These are phyloP conservation scores for Akanthomyces uredinophilus DNA, from an alignment of 2,329 filamentous ascomycete species.

Conservation along the genomic window DNA sequence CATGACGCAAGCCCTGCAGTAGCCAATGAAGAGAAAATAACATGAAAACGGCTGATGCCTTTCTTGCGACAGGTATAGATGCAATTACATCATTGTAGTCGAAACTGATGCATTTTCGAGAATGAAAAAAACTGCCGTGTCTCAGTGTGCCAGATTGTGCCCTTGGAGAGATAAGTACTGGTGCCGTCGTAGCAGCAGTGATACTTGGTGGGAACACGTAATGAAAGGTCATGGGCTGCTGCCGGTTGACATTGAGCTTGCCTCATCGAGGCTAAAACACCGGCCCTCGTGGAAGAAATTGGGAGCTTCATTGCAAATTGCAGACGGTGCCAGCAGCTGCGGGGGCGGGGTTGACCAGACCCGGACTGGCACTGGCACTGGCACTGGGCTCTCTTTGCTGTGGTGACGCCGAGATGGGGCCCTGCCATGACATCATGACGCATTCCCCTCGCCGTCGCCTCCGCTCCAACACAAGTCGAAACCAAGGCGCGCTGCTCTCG, in stretches of 20 bases:
- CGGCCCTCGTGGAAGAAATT: too few species aligned
- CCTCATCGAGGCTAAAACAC: too few species aligned
- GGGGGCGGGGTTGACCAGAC: neutral
- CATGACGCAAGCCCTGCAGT: conserved; percentile 6
- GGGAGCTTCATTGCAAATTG: neutral
- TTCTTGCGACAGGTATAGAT: neutral
- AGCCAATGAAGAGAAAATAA: neutral
- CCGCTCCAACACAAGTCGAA: conserved; percentile 1
- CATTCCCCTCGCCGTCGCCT: conserved; percentile 27
- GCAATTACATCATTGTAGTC: neutral
- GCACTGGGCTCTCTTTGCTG: neutral
- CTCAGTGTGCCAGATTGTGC: neutral
- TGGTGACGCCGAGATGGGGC: conserved; percentile 1
- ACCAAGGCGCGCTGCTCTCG: conserved; percentile 1
- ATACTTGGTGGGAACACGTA: too few species aligned
- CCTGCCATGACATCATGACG: conserved; percentile 31
- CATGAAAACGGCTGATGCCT: neutral
- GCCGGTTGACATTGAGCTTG: too few species aligned
- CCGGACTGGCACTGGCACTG: neutral
- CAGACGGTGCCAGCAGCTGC: neutral
- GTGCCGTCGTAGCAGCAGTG: neutral
- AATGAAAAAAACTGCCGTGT: neutral
- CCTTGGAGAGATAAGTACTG: neutral
- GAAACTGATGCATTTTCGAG: neutral
- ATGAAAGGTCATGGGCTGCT: too few species aligned